Evolutionary conservation across 306 rosid genomes (phyloP), one percentile per base, ranked within the genome.

Genomic region (Cucurbita moschata): DNA sequence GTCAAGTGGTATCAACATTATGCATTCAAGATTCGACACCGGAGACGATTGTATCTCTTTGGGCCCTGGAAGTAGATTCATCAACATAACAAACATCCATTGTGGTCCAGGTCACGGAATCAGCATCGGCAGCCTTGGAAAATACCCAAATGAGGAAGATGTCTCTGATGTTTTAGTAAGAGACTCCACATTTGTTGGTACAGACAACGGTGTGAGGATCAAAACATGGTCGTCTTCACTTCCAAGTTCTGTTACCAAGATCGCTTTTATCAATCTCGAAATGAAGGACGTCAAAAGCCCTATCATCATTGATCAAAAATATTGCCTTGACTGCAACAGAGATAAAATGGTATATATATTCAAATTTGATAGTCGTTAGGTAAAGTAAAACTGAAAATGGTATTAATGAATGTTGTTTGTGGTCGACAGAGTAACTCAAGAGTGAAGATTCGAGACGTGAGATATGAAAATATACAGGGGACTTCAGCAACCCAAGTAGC

Each of bases 31-130:
- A 19, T 78, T 83, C 37, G 52, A 56, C 35, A 78, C 78, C 0
- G 79, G 87, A 8, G 87, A 83, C 11, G 87, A 83, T 47, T 83
- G 85, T 59, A 9, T 78, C 13, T 78, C 87, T 4, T 14, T 83
- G 42, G 75, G 82, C 14, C 77, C 79, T 0, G 87, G 80, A 1
- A 23, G 62, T 3, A 38, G 4, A 8, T 8, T 30, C 59, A n/a
- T 84, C 2, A 23, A 68, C 9, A 44, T 84, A 12, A 44, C 38
- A 3, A 40, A 51, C 0, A 19, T 76, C 2, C 5, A 4, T 8
- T 81, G 87, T 10, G 87, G 87, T 3, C 87, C 81, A 0, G 83
- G 87, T 38, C 85, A 81, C 15, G 85, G 85, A 63, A 78, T 81
- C 7, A 84, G 85, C 50, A 19, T 84, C 1, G 85, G 87, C 12